A percentile compares a stretch with the other conserved stretches of the same genome.
Conservation (phyloP, 441 rosid species). For the Euphorbia neoarborescens region DNA sequence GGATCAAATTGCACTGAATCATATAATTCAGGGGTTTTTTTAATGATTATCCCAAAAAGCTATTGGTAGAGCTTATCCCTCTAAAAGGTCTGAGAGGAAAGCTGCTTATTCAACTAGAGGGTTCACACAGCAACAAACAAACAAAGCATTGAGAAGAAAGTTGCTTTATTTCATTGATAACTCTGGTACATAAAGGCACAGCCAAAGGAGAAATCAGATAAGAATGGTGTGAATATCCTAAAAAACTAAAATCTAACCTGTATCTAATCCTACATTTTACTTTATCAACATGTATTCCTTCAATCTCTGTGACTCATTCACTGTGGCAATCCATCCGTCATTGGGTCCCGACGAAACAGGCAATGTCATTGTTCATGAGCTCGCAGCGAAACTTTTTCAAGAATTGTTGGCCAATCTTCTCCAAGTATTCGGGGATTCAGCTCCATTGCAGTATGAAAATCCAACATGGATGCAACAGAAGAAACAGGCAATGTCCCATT, state of each 20-base stretch:
- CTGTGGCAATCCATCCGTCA: constrained; percentile 15
- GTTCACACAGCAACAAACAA: not conserved
- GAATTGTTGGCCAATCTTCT: constrained; percentile 57
- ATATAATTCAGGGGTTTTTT: too few relatives aligned
- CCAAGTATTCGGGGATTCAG: constrained; percentile 69
- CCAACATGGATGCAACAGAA: constrained; percentile 37
- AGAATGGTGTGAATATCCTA: constrained; percentile 22
- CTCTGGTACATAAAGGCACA: not conserved
- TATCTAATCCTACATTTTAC: constrained; percentile 23
- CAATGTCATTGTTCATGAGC: constrained; percentile 36
- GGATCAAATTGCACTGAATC: too few relatives aligned
- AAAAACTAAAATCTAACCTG: constrained; percentile 14
- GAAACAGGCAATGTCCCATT: constrained; percentile 22
- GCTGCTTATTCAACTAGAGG: too few relatives aligned
- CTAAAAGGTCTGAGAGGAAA: too few relatives aligned
- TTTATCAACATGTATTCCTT: constrained; percentile 22
- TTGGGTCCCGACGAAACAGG: constrained; percentile 10
- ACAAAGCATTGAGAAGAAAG: constrained; percentile 1
- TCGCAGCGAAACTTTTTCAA: constrained; percentile 48
- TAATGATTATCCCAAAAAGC: too few relatives aligned
- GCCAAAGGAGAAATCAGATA: constrained; percentile 3
- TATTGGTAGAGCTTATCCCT: too few relatives aligned
- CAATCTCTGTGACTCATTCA: too few relatives aligned
- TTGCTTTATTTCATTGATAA: constrained; percentile 25
- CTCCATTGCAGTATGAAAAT: constrained; percentile 58